Base-by-base conservation (phyloP, 2,329 filamentous ascomycete species). In the Dactylellina sp. region DNA sequence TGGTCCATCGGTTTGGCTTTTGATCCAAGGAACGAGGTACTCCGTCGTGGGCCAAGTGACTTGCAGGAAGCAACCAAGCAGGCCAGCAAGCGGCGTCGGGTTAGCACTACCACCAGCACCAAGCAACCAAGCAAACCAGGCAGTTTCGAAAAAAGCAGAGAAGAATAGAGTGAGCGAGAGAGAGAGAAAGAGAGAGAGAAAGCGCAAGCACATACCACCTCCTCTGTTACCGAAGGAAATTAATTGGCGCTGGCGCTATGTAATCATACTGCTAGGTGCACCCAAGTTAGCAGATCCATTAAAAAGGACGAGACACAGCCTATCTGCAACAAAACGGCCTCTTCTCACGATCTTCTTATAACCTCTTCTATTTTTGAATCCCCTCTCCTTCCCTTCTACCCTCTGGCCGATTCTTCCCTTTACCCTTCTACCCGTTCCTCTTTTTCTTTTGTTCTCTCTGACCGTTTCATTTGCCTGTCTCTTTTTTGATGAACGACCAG, bases 281-380 rank as follows among this genome's bases (percentile, higher is more conserved):
- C n/a, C 57, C 44, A 62, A 62, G 44, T 53, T 63, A 53, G 37
- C 59, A 71, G 59, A 71, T 71, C 59, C 66, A 37, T 71, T 71
- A 71, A 71, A 71, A 71, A 71, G 66, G 66, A 71, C 66, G 50
- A 71, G 66, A 63, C 66, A 63, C 66, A 71, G 66, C 66, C 66
- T 71, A 63, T 71, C 66, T 63, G 66, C 57, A 57, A 63, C 50
- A 56, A 63, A 61, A 60, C 61, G 57, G 66, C 66, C 66, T 63
- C 66, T 71, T 71, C 59, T 71, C 66, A 63, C 59, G 66, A 71
- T 71, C 66, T 61, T 70, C 64, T 62, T 63, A 71, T 63, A 57
- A 32, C 28, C 28, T 32, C 28, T 32, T 49, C 65, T 71, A 57
- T 71, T 71, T 71, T 63, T 57, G 56, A 57, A 62, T 20, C 9